A percentile compares a stretch with the other conserved stretches of the same genome.
Conservation (phyloP, 768 basidiomycete genomes). For the Tulasnella sp. region DNA sequence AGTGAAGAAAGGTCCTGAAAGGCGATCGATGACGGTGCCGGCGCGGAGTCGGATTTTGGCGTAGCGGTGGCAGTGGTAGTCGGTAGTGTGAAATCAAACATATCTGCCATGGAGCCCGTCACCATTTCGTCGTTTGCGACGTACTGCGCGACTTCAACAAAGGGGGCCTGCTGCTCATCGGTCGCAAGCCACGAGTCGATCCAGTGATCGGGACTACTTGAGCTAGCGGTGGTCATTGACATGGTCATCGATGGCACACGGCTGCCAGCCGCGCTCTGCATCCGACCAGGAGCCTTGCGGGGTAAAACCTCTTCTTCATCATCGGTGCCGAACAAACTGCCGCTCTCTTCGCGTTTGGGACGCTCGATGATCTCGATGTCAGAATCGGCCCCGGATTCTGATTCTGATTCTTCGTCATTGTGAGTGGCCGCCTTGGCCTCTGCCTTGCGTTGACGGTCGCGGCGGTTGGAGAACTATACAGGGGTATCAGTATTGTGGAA, state of each 20-base stretch:
- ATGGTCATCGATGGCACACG: background rate
- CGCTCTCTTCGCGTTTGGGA: background rate
- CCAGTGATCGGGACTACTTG: background rate
- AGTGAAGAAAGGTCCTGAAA: background rate
- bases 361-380: too few relatives aligned
- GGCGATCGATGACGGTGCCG: background rate
- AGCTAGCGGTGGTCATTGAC: background rate
- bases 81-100: background rate
- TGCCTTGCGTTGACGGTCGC: slow-evolving; percentile 6
- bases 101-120: background rate
- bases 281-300: background rate
- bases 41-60: background rate
- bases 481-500: background rate
- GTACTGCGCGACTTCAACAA: background rate
- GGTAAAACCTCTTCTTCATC: background rate
- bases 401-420: background rate
- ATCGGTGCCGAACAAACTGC: background rate
- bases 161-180: background rate
- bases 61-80: background rate
- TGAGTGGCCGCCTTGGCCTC: background rate
- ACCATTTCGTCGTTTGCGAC: background rate
- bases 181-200: background rate
- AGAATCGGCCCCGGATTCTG: background rate
- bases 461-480: slow-evolving; percentile 13
- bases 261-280: background rate